phyloP scores from a whole-genome alignment of 2,329 filamentous ascomycete species.

The Coniochaeta hoffmannii region DNA sequence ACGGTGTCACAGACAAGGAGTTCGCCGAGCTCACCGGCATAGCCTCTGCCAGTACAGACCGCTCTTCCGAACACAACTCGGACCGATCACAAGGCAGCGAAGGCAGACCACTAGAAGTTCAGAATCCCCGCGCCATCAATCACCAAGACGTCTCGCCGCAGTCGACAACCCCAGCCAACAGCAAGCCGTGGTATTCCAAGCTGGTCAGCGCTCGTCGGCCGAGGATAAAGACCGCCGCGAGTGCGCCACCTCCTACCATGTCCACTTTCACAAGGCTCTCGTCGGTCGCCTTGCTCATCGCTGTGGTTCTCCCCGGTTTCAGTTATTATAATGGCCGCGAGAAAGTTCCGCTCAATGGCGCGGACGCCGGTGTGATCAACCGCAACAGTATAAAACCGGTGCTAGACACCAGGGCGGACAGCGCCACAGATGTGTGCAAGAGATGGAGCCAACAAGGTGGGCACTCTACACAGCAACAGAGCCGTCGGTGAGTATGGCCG shows the following conservation, averaged over 20 bases:
- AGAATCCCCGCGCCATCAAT: slow-evolving; percentile 1
- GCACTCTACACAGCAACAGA: slow-evolving; percentile 8
- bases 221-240: slow-evolving; percentile 33
- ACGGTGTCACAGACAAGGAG: slow-evolving; percentile 21
- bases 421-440: slow-evolving; percentile 50
- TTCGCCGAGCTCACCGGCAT: slow-evolving; percentile 21
- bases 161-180: slow-evolving; percentile 10
- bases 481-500: slow-evolving; percentile 9
- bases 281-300: slow-evolving; percentile 41
- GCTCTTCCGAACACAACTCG: slow-evolving; percentile 2
- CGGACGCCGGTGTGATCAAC: slow-evolving; percentile 36
- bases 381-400: slow-evolving; percentile 11
- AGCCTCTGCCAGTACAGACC: slow-evolving; percentile 9
- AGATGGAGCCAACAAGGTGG: slow-evolving; percentile 59
- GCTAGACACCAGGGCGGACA: slow-evolving; percentile 34
- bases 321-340: slow-evolving; percentile 32
- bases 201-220: slow-evolving; percentile 31
- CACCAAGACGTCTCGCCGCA: slow-evolving; percentile 9
- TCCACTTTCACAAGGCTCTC: slow-evolving; percentile 35
- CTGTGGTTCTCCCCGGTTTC: slow-evolving; percentile 39
- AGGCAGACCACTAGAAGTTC: slow-evolving; percentile 7
- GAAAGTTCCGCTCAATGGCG: slow-evolving; percentile 33
- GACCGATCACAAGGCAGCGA: not conserved
- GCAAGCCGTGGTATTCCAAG: slow-evolving; percentile 35
- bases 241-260: slow-evolving; percentile 32